Evolutionary conservation across 371 early-diverging fungal genomes (phyloP).

Genomic region (Rhizomucor miehei): DNA sequence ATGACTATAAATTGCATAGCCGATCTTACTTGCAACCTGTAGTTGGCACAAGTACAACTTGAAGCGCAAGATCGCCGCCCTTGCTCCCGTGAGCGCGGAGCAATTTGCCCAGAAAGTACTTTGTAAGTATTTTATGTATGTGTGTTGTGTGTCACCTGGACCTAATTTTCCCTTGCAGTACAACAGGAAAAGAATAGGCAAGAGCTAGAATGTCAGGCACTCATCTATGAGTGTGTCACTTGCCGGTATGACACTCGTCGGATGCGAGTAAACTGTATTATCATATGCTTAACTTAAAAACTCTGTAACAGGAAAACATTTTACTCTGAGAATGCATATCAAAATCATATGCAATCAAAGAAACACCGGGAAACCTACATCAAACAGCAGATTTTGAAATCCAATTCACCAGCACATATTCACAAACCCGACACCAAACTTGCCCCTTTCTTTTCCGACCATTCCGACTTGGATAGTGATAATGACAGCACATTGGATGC

Average conservation of each 20-base stretch:
- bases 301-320: conserved; percentile 61
- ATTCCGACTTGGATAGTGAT: conserved; percentile 5
- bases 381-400: conserved; percentile 6
- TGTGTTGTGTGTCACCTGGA: conserved; percentile 1
- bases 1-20: too few relatives aligned
- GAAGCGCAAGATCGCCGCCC: conserved; percentile 80
- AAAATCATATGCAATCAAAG: conserved; percentile 84
- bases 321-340: conserved; percentile 78
- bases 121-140: conserved; percentile 27
- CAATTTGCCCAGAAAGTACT: conserved; percentile 68
- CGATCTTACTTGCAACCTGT: background rate
- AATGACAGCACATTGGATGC: background rate
- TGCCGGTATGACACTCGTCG: conserved; percentile 36
- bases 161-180: conserved; percentile 18
- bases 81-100: conserved; percentile 71
- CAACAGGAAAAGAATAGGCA: conserved; percentile 44
- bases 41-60: conserved; percentile 90
- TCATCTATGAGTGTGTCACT: conserved; percentile 36
- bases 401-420: background rate
- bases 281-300: background rate
- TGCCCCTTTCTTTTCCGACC: conserved; percentile 9
- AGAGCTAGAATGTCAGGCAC: conserved; percentile 35
- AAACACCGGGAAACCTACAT: conserved; percentile 85
- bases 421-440: conserved; percentile 4
- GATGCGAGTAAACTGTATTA: background rate